Evolutionary conservation across 192 early-diverging fungal genomes (phyloP), one percentile per base, ranked within the genome.

Genomic region (Umbelopsis sp.): DNA sequence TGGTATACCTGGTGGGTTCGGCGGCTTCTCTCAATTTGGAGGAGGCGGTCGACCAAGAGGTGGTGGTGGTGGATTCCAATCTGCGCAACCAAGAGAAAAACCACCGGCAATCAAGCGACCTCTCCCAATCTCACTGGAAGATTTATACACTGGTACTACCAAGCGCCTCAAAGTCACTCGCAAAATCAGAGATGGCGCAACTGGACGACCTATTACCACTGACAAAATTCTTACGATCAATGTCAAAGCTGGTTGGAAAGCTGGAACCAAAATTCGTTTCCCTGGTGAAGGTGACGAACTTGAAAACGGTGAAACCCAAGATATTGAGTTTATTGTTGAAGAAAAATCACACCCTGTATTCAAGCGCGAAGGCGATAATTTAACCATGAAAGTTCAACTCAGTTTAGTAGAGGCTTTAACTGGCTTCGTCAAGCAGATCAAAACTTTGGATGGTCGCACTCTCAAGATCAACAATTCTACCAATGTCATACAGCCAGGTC

Each of bases 241-340:
- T 66, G 80, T 99, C 81, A 96, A 94, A 77, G 90, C 95, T 12
- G 97, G 97, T 3, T 96, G 97, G 96, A 98, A 99, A 82, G 93
- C 95, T 16, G 97, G 97, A 20, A 96, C 97, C 70, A 99, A 98
- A 81, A 90, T 99, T 77, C 90, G 90, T 26, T 99, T 94, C 81
- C 83, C 90, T 8, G 88, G 86, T 24, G 92, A 97, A 74, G 97
- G 97, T 36, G 96, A 97, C 77, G 94, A 97, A 68, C 51, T 92
- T 16, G 83, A 91, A 32, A 82, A 85, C 52, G 95, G 94, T 26
- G 82, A 85, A 26, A 75, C 84, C 3, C 96, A 98, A 78, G 97
- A 98, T 76, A 90, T 99, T 71, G 97, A 94, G 53, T 97, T 99
- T 82, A 85, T 96, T 16, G 52, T 99, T 26, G 94, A 97, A 78